phyloP scores from a whole-genome alignment of 306 rosid genomes.

The Vigna reflexopilosa region DNA sequence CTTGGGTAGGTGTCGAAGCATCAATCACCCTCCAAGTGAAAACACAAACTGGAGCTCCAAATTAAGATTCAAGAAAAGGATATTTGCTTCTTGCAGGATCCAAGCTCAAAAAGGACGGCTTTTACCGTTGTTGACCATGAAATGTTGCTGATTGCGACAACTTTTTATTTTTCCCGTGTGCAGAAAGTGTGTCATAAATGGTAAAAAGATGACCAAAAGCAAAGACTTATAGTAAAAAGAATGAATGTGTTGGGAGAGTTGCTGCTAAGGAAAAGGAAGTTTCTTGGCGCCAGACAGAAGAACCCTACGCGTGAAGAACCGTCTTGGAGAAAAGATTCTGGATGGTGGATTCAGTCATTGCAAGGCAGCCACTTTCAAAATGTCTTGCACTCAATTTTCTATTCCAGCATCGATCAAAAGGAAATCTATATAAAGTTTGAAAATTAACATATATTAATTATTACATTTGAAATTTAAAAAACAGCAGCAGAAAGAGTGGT shows the following conservation, averaged over 20 bases:
- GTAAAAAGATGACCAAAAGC: conserved; percentile 9
- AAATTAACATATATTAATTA: neutral
- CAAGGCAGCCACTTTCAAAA: conserved; percentile 27
- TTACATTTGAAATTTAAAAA: neutral
- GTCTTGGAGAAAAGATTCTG: conserved; percentile 33
- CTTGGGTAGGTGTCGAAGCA: conserved; percentile 15
- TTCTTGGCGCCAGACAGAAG: conserved; percentile 46
- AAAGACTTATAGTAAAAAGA: conserved; percentile 21
- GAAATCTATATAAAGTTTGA: neutral
- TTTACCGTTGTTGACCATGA: conserved; percentile 53
- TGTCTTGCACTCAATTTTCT: conserved; percentile 2
- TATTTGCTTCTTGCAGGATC: conserved; percentile 63
- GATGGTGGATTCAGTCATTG: conserved; percentile 34
- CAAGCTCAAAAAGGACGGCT: conserved; percentile 43
- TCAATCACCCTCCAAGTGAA: conserved; percentile 41
- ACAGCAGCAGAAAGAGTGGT: neutral
- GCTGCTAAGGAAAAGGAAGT: conserved; percentile 15
- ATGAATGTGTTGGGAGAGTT: neutral
- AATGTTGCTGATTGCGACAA: conserved; percentile 28
- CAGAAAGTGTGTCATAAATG: conserved; percentile 11
- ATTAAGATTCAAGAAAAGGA: conserved; percentile 42
- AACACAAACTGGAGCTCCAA: conserved; percentile 26
- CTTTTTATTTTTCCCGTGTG: neutral
- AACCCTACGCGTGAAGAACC: conserved; percentile 42
- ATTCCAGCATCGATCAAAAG: neutral